Evolutionary conservation across 495 filamentous ascomycete genomes (phyloP), one percentile per base, ranked within the genome.

Genomic region (Talaromyces stipitatus): DNA sequence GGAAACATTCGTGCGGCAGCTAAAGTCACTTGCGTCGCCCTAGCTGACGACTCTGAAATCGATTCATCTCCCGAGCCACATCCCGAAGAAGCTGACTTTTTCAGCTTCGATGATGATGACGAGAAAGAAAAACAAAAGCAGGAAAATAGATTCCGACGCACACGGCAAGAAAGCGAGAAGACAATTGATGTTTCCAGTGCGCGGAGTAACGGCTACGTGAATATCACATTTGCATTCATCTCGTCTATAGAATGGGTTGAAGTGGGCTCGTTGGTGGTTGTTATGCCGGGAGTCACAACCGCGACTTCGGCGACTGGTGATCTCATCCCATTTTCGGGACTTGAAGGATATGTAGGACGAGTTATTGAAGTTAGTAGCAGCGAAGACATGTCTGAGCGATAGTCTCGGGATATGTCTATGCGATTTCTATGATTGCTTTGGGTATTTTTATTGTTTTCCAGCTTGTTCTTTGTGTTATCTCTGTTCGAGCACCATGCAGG

Each of bases 241-340:
- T 82, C 83, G 5, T 85, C 82, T 45, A 80, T 85, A 26, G 92
- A 97, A 66, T 97, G 90, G 87, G 75, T 97, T 38, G 89, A 95
- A 69, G 61, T 89, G 10, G 92, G 86, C 2, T 86, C 85, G 14
- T 82, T 82, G 56, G 85, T 97, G 22, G 72, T 98, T 54, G 76
- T 97, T 5, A 85, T 90, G 80, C 86, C 85, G 1, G 83, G 84
- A 3, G 78, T 70, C 4, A 72, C 73, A 3, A 67, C 71, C 51
- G 62, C 66, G 4, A 61, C 66, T 4, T 62, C 72, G 50, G 67
- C 69, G 22, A 67, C 60, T 9, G 62, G 68, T 32, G 62, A 69
- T 4, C 60, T 64, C 24, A 66, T 60, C 11, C 59, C 64, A 5
- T 56, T 66, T 11, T 72, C 71, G 7, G 75, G 76, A 7, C 51